Evolutionary conservation across 2,329 filamentous ascomycete genomes (phyloP).

Genomic region (Apiospora kogelbergensis): DNA sequence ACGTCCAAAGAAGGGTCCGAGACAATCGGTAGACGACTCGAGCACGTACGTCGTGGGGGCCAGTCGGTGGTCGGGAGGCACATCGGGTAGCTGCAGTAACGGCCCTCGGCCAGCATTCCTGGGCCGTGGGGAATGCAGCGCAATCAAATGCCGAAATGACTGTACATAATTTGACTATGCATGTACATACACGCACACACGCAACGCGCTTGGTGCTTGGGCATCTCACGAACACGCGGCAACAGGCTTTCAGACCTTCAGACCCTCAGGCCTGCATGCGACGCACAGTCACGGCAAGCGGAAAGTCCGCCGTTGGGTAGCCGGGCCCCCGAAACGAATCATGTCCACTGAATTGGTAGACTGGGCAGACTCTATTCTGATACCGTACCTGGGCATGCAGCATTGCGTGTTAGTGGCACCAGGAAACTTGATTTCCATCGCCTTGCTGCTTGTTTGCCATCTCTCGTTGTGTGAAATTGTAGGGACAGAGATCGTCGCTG

Average conservation of each 20-base stretch:
- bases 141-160: not conserved
- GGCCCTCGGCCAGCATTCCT: not conserved
- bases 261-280: not conserved
- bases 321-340: not conserved
- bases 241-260: not conserved
- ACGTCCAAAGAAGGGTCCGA: slow-evolving; percentile 6
- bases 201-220: too few relatives aligned
- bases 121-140: not conserved
- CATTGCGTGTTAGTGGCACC: not conserved
- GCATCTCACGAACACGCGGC: not conserved
- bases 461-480: not conserved
- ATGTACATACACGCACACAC: too few relatives aligned
- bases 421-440: not conserved
- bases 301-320: not conserved
- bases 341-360: not conserved
- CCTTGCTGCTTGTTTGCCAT: not conserved
- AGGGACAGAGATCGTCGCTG: not conserved
- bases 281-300: not conserved
- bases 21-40: not conserved
- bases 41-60: not conserved
- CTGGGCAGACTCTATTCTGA: not conserved
- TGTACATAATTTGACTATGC: too few relatives aligned
- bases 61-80: not conserved
- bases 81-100: not conserved
- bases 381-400: not conserved